phyloP scores from a whole-genome alignment of 2,329 filamentous ascomycete genomes.

The Stagonosporopsis cucurbitacearum region DNA sequence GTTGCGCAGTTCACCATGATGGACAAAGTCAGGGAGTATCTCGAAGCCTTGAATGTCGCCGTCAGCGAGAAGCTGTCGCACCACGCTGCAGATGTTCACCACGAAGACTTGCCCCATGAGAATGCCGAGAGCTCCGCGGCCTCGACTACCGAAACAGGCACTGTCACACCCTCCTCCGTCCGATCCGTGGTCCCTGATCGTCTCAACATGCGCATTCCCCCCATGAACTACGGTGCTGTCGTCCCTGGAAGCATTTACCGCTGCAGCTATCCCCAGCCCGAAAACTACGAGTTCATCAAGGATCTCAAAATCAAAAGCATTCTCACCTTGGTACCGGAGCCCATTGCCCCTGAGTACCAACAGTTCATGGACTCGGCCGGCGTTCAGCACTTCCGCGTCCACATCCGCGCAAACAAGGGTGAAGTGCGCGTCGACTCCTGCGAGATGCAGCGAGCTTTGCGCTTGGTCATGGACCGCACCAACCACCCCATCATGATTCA shows the following conservation, averaged over 20 bases:
- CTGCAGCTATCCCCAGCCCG: slow-evolving; percentile 76
- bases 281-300: slow-evolving; percentile 74
- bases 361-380: slow-evolving; percentile 69
- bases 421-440: slow-evolving; percentile 48
- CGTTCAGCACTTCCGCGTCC: slow-evolving; percentile 76
- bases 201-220: slow-evolving; percentile 54
- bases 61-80: slow-evolving; percentile 32
- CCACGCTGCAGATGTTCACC: slow-evolving; percentile 37
- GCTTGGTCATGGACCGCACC: slow-evolving; percentile 71
- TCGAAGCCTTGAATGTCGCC: slow-evolving; percentile 31
- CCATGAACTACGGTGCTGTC: slow-evolving; percentile 79
- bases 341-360: slow-evolving; percentile 56
- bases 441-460: slow-evolving; percentile 73
- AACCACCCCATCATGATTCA: slow-evolving; percentile 87
- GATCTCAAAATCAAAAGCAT: slow-evolving; percentile 77
- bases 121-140: slow-evolving; percentile 7
- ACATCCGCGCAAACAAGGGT: slow-evolving; percentile 89
- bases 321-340: slow-evolving; percentile 65
- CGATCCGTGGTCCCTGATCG: slow-evolving; percentile 36
- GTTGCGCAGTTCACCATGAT: slow-evolving; percentile 22
- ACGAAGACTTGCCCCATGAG: slow-evolving; percentile 42
- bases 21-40: slow-evolving; percentile 30
- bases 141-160: slow-evolving; percentile 22
- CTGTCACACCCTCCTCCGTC: slow-evolving; percentile 31
- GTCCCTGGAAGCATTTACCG: slow-evolving; percentile 76